Percentiles rank a stretch among this genome's conserved stretches.
These are phyloP conservation scores for Carnegiea gigantea DNA, from an alignment of 179 eudicot genomes.

Conservation along the genomic window DNA sequence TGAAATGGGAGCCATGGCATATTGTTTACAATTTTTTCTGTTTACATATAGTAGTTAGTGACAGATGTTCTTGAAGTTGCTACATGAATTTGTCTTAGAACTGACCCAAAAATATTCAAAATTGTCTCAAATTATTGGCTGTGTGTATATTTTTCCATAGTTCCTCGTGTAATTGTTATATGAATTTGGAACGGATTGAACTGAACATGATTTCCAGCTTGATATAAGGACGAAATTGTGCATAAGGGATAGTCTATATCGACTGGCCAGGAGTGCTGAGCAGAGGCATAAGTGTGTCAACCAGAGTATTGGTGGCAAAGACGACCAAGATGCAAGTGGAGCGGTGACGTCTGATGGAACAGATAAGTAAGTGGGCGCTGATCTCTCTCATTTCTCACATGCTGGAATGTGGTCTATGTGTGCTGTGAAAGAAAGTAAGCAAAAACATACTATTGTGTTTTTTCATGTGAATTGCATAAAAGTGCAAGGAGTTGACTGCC, in stretches of 20 bases:
- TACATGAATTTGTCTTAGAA: neutral
- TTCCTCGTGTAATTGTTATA: neutral
- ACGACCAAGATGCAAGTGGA: conserved; percentile 45
- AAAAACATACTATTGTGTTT: neutral
- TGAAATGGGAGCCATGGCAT: neutral
- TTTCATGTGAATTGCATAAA: neutral
- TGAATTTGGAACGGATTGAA: conserved; percentile 20
- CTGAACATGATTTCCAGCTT: conserved; percentile 54
- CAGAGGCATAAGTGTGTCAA: conserved; percentile 68
- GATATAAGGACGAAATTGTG: conserved; percentile 82
- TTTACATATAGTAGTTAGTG: neutral
- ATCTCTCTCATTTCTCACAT: neutral
- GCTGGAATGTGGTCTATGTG: conserved; percentile 1
- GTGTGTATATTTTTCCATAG: neutral
- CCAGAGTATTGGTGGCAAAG: conserved; percentile 33
- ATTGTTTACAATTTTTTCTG: neutral
- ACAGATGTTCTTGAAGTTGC: neutral
- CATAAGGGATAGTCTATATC: conserved; percentile 94
- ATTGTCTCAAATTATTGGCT: conserved; percentile 5
- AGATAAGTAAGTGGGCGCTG: conserved; percentile 50
- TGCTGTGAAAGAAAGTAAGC: neutral
- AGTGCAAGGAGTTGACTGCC: neutral
- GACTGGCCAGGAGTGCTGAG: conserved; percentile 89
- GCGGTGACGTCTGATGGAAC: conserved; percentile 51
- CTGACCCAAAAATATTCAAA: neutral